These are phyloP conservation scores for Macaranga tanarius DNA, from an alignment of 441 rosid species.

Conservation along the genomic window DNA sequence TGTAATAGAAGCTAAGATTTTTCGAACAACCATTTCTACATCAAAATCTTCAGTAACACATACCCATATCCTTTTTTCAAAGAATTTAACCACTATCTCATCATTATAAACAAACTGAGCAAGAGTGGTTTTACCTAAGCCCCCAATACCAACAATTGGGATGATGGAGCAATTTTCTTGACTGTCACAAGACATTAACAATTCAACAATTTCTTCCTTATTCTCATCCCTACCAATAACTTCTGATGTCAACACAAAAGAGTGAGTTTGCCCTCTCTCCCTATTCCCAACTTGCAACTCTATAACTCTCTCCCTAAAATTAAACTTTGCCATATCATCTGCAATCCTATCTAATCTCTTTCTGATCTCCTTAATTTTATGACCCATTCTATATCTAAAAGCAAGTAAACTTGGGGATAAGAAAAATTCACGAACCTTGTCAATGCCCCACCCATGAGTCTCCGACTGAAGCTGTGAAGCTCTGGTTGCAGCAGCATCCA, in stretches of 20 bases:
- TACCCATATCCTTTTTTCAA: constrained; percentile 34
- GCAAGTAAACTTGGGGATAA: constrained; percentile 6
- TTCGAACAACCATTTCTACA: constrained; percentile 17
- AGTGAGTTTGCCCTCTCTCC: constrained; percentile 28
- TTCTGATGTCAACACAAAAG: constrained; percentile 24
- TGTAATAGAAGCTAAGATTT: constrained; percentile 9
- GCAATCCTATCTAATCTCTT: constrained; percentile 20
- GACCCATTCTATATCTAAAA: constrained; percentile 15
- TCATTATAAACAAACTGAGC: constrained; percentile 36
- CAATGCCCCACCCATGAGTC: background rate
- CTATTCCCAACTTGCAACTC: constrained; percentile 2
- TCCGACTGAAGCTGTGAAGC: constrained; percentile 1
- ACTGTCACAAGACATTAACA: constrained; percentile 14
- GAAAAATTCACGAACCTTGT: constrained; percentile 15
- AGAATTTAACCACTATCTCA: constrained; percentile 18
- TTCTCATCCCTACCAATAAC: constrained; percentile 37
- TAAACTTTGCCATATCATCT: constrained; percentile 8
- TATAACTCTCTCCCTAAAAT: background rate
- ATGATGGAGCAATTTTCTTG: constrained; percentile 26
- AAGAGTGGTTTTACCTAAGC: constrained; percentile 42
- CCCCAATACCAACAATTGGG: constrained; percentile 37
- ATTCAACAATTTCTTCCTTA: constrained; percentile 23
- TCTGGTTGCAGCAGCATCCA: constrained; percentile 25
- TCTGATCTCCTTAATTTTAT: constrained; percentile 15
- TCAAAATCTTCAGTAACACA: constrained; percentile 33